Evolutionary conservation across 176 grass and related monocot genomes (phyloP).

Genomic region (Carex cristatella): DNA sequence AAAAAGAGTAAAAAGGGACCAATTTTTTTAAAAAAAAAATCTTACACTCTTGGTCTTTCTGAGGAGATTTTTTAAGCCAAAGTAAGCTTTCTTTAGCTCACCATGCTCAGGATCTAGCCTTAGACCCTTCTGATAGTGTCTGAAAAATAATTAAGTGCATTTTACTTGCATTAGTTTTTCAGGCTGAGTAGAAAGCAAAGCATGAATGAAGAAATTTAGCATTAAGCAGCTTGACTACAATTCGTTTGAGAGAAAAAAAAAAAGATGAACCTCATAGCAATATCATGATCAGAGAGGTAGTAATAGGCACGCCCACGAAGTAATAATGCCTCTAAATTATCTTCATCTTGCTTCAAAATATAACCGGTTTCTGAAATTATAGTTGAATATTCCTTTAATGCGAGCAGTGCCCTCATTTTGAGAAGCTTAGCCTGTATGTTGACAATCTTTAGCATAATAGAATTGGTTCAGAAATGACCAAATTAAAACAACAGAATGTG

Average conservation of each 20-base stretch:
- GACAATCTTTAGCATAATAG: conserved; percentile 2
- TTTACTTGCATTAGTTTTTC: neutral
- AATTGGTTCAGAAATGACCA: neutral
- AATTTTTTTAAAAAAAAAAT: neutral
- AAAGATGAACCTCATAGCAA: conserved; percentile 57
- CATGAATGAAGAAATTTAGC: neutral
- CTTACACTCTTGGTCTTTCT: conserved; percentile 93
- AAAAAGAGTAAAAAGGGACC: neutral
- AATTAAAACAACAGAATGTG: conserved; percentile 10
- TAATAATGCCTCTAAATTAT: conserved; percentile 80
- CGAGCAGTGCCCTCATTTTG: conserved; percentile 68
- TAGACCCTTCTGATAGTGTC: conserved; percentile 90
- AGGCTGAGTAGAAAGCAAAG: neutral
- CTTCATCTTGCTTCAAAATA: conserved; percentile 98
- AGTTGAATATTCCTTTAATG: conserved; percentile 75
- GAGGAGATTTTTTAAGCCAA: conserved; percentile 89
- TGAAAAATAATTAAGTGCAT: conserved; percentile 25
- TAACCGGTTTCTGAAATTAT: conserved; percentile 83
- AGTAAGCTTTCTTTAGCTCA: conserved; percentile 96
- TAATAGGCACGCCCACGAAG: conserved; percentile 87
- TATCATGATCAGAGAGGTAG: conserved; percentile 98
- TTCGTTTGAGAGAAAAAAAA: neutral
- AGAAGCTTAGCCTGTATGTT: conserved; percentile 85
- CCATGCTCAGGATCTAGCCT: conserved; percentile 88
- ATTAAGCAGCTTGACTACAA: neutral